Conservation (phyloP, 2,329 filamentous ascomycete species). For the Penicillium sclerotigenum region DNA sequence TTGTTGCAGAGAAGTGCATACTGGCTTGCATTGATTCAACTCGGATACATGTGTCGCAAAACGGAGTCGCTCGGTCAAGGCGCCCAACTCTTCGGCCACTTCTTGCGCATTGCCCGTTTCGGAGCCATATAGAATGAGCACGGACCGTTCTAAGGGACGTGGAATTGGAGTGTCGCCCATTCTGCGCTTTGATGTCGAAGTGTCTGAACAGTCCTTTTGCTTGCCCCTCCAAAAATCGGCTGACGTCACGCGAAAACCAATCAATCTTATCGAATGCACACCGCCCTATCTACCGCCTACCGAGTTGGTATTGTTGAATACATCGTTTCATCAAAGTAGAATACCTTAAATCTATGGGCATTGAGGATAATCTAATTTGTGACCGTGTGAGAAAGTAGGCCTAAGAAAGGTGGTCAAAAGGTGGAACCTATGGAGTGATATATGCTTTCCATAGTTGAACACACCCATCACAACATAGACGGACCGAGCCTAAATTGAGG, state of each 20-base stretch:
- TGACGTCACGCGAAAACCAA: conserved; percentile 29
- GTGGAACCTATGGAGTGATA: background rate
- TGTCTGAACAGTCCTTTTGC: background rate
- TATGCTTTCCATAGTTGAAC: background rate
- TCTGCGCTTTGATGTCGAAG: conserved; percentile 10
- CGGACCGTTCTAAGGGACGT: conserved; percentile 40
- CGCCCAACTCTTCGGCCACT: conserved; percentile 78
- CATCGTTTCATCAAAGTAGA: too few species aligned
- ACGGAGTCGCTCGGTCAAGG: conserved; percentile 70
- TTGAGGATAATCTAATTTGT: background rate
- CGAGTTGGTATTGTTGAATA: too few species aligned
- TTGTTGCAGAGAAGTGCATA: conserved; percentile 45
- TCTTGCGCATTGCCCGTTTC: conserved; percentile 95
- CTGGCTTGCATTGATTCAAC: conserved; percentile 71
- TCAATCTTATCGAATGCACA: background rate
- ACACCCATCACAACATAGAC: background rate
- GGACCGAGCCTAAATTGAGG: background rate
- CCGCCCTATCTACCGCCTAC: background rate
- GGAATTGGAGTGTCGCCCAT: conserved; percentile 25
- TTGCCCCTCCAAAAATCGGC: conserved; percentile 20
- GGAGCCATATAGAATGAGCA: conserved; percentile 82
- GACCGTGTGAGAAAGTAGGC: background rate
- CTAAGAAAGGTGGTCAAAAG: background rate
- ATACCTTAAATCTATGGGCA: background rate
- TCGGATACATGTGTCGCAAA: conserved; percentile 74